phyloP scores from a whole-genome alignment of 2,329 filamentous ascomycete genomes.

The Ciborinia camelliae region DNA sequence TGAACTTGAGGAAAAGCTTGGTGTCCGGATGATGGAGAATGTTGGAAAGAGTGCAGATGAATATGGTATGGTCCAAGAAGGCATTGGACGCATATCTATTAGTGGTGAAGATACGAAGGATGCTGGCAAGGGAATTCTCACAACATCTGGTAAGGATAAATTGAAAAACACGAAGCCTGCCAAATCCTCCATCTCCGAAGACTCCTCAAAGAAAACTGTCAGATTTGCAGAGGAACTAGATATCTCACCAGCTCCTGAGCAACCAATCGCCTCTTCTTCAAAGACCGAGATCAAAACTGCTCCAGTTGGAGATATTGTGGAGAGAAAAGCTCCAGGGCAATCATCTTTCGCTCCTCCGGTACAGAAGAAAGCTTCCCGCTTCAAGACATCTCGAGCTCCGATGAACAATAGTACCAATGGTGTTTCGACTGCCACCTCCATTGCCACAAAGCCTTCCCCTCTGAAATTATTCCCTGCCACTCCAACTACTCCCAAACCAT shows the following conservation, averaged over 20 bases:
- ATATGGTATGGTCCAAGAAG: slow-evolving; percentile 44
- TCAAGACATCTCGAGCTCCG: slow-evolving; percentile 41
- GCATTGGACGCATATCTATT: slow-evolving; percentile 56
- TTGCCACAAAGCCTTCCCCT: slow-evolving; percentile 13
- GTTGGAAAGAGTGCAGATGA: slow-evolving; percentile 47
- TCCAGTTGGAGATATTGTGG: slow-evolving; percentile 50
- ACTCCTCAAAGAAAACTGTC: slow-evolving; percentile 60
- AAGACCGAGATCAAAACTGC: slow-evolving; percentile 22
- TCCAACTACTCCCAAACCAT: slow-evolving; percentile 28
- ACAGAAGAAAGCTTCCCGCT: slow-evolving; percentile 42
- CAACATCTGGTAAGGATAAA: neutral
- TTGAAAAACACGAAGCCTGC: neutral
- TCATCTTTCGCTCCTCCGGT: slow-evolving; percentile 27
- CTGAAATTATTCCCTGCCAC: slow-evolving; percentile 29
- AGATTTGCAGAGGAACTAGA: slow-evolving; percentile 75
- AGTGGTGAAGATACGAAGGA: slow-evolving; percentile 30
- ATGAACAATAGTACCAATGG: slow-evolving; percentile 23
- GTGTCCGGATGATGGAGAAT: slow-evolving; percentile 53
- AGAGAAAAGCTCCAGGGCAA: slow-evolving; percentile 32
- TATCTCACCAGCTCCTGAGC: slow-evolving; percentile 52
- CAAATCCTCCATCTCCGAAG: neutral
- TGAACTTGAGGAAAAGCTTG: slow-evolving; percentile 73
- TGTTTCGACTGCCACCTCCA: slow-evolving; percentile 18
- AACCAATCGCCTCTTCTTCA: slow-evolving; percentile 26
- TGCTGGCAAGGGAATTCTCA: slow-evolving; percentile 8